Base-by-base conservation (phyloP, 176 grass and related monocot genomes). In the Juncus effusus region DNA sequence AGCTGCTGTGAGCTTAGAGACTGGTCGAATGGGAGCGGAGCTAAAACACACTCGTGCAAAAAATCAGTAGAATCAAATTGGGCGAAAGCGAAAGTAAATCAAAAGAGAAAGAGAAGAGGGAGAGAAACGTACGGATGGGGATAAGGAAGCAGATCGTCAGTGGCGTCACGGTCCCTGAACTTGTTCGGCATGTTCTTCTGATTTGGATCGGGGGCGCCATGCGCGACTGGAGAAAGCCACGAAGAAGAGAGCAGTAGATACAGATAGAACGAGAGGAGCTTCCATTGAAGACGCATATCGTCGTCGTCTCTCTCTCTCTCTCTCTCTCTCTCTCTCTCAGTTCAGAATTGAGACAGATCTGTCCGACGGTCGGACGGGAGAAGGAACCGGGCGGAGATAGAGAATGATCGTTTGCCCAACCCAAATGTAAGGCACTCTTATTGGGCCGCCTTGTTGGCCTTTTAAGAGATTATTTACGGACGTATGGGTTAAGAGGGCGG, bases 91-190 rank as follows among this genome's bases (percentile, higher is more conserved):
- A 38, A 51, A 58, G 14, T 47, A 47, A 47, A 9, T 47, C 44
- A 47, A 6, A 14, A 19, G n/a, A 36, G 58, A 36, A 54, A 8
- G 35, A 55, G 19, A 45, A 10, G 53, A 63, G 56, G 1, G 2
- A 7, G 4, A 2, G 15, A 35, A 40, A 68, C 67, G 77, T 84
- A 97, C 94, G 86, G 75, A 66, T 99, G 74, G 38, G 85, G 85
- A 67, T 99, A 99, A 5, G 75, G 83, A 12, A 73, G 73, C 83
- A 84, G 59, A 65, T 93, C 94, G 36, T 99, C 94, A 70, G 69
- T 99, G 70, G 94, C 88, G 81, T 83, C 72, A 42, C 94, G 88
- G 61, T 89, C 85, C 78, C 94, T 89, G 88, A 99, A 99, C 78
- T 99, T 99, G 85, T 99, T 99, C 1, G 55, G 76, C 36, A 72